Evolutionary conservation across 148 eudicot species (phyloP).

Genomic region (Fagopyrum homotropicum): DNA sequence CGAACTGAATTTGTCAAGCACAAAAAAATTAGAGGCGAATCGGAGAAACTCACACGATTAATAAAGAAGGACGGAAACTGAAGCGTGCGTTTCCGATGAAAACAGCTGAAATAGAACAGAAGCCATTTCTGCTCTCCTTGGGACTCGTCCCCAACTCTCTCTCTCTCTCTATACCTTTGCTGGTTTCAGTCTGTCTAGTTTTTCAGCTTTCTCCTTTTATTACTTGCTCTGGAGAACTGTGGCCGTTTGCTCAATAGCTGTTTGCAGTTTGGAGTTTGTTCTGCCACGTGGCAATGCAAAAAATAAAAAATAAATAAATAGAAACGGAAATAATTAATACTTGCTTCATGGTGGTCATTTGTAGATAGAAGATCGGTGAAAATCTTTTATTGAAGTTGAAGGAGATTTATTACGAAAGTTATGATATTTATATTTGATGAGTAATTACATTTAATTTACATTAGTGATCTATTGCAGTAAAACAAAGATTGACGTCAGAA

Average conservation of each 20-base stretch:
- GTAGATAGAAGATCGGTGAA: neutral
- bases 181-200: slow-evolving; percentile 21
- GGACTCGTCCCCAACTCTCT: slow-evolving; percentile 26
- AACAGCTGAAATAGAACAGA: neutral
- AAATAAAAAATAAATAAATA: too few species aligned
- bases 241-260: slow-evolving; percentile 13
- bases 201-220: slow-evolving; percentile 21
- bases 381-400: neutral
- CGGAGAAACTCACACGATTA: neutral
- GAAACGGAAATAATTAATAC: neutral
- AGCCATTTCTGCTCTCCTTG: slow-evolving; percentile 22
- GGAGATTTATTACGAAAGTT: too few species aligned
- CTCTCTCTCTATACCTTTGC: slow-evolving; percentile 26
- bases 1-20: neutral
- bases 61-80: neutral
- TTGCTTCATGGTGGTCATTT: neutral
- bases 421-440: too few species aligned
- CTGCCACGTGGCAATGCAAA: neutral
- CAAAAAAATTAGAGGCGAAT: neutral
- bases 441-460: too few species aligned
- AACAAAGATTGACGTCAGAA: neutral
- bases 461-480: too few species aligned
- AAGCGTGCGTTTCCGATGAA: neutral
- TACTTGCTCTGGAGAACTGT: slow-evolving; percentile 21
- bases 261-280: neutral